Percentiles rank a stretch among this genome's conserved stretches.
phyloP scores from a whole-genome alignment of 164 flowering plant genomes.

The Umbellularia californica region DNA sequence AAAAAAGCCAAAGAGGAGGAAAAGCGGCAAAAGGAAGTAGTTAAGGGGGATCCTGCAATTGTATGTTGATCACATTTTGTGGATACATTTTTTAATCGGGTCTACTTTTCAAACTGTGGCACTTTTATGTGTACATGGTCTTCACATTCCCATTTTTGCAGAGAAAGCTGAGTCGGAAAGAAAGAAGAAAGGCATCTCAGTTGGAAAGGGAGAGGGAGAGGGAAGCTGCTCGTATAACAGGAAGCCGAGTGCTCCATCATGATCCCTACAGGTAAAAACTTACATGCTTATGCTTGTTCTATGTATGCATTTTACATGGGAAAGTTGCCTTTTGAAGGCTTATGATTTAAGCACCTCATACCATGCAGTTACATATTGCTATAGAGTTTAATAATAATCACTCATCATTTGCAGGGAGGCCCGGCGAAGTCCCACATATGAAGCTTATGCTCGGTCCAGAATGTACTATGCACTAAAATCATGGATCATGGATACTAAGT shows the following conservation, averaged over 20 bases:
- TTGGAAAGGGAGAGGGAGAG: constrained; percentile 91
- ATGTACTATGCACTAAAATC: constrained; percentile 36
- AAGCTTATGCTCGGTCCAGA: constrained; percentile 87
- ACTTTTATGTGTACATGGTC: background rate
- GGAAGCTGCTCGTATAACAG: constrained; percentile 66
- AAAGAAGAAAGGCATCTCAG: constrained; percentile 94
- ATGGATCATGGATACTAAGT: background rate
- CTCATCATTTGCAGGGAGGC: constrained; percentile 53
- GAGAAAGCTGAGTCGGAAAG: constrained; percentile 97
- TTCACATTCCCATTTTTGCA: constrained; percentile 22
- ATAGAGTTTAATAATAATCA: constrained; percentile 1
- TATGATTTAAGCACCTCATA: background rate
- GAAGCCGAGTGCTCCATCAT: constrained; percentile 59
- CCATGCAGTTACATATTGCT: background rate
- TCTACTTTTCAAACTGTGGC: background rate
- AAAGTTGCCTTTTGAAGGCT: background rate
- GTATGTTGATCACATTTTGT: constrained; percentile 41
- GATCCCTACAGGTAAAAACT: constrained; percentile 81
- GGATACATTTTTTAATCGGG: background rate
- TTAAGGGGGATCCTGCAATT: constrained; percentile 96
- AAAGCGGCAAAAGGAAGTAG: constrained; percentile 83
- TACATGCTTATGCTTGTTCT: background rate
- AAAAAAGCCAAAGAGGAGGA: constrained; percentile 94
- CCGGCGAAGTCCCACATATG: constrained; percentile 92
- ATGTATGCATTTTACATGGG: background rate